Evolutionary conservation across 1,284 basidiomycete genomes (phyloP).

Genomic region (Marasmius oreades): DNA sequence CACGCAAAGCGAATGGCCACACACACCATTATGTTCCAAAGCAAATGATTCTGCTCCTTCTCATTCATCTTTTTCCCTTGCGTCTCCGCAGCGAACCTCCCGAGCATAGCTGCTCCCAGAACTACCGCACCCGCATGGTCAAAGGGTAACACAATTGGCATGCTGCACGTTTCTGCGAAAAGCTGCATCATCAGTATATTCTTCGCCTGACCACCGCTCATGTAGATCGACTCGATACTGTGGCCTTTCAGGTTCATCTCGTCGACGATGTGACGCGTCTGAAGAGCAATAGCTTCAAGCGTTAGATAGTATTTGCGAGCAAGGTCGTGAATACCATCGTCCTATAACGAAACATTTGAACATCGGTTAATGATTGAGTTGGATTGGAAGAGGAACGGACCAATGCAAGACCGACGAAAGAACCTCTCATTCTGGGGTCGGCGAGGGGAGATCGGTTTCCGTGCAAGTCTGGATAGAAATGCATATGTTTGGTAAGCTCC

Average conservation of each 20-base stretch:
- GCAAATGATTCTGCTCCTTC: constrained; percentile 56
- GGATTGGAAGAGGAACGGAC: constrained; percentile 30
- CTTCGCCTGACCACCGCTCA: constrained; percentile 91
- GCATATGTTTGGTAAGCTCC: constrained; percentile 86
- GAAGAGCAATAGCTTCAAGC: constrained; percentile 92
- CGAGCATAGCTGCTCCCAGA: constrained; percentile 91
- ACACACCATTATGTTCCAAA: constrained; percentile 93
- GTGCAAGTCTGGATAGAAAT: constrained; percentile 94
- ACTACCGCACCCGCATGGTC: constrained; percentile 84
- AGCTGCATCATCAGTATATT: constrained; percentile 83
- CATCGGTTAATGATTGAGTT: background rate
- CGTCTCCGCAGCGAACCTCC: constrained; percentile 79
- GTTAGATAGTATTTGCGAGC: constrained; percentile 90
- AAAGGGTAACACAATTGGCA: constrained; percentile 83
- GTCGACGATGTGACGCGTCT: constrained; percentile 94
- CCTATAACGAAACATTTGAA: constrained; percentile 34
- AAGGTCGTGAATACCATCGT: constrained; percentile 77
- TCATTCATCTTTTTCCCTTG: constrained; percentile 34
- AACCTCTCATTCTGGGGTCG: constrained; percentile 90
- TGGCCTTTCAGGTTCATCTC: constrained; percentile 89
- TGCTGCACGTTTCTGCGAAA: constrained; percentile 80
- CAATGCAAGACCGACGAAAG: constrained; percentile 84
- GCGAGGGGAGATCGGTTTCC: constrained; percentile 96
- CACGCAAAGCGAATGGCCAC: background rate
- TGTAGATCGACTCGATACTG: constrained; percentile 82